These are phyloP conservation scores for Stagonosporopsis chrysanthemi DNA, from an alignment of 2,329 filamentous ascomycete genomes.

Conservation along the genomic window DNA sequence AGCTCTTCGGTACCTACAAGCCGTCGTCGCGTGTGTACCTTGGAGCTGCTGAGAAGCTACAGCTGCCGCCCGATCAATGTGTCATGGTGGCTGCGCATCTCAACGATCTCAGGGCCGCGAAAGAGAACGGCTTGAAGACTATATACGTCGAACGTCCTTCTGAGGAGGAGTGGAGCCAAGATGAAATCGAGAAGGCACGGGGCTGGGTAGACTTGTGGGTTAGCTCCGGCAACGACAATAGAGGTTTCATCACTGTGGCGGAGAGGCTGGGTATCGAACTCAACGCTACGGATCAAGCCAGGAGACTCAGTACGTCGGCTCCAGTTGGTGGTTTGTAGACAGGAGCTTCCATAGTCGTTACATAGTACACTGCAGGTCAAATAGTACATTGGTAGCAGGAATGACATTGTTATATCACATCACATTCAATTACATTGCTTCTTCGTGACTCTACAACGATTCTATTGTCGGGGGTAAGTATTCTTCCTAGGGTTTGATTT, in stretches of 20 bases:
- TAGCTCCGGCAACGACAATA: conserved; percentile 52
- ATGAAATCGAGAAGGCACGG: conserved; percentile 60
- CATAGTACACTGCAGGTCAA: neutral
- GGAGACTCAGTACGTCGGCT: conserved; percentile 29
- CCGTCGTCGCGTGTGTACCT: conserved; percentile 72
- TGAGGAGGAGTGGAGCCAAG: conserved; percentile 69
- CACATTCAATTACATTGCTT: no score
- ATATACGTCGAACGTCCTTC: conserved; percentile 74
- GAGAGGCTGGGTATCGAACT: conserved; percentile 47
- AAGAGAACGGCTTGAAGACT: conserved; percentile 69
- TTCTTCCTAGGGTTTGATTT: neutral
- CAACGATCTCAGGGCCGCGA: conserved; percentile 71
- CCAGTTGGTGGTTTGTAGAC: conserved; percentile 10
- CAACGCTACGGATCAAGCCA: conserved; percentile 4
- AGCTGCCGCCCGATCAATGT: conserved; percentile 66
- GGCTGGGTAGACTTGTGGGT: conserved; percentile 68
- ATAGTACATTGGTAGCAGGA: neutral
- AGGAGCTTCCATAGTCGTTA: neutral
- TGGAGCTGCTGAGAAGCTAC: conserved; percentile 69
- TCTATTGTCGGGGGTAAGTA: no score
- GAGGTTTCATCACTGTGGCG: conserved; percentile 58
- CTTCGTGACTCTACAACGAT: no score
- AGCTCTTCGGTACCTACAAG: conserved; percentile 79
- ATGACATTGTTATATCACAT: neutral
- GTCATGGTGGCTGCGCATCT: conserved; percentile 82